These are phyloP conservation scores for Teunomyces aglyptinius DNA, from an alignment of 805 yeast species.

Conservation along the genomic window DNA sequence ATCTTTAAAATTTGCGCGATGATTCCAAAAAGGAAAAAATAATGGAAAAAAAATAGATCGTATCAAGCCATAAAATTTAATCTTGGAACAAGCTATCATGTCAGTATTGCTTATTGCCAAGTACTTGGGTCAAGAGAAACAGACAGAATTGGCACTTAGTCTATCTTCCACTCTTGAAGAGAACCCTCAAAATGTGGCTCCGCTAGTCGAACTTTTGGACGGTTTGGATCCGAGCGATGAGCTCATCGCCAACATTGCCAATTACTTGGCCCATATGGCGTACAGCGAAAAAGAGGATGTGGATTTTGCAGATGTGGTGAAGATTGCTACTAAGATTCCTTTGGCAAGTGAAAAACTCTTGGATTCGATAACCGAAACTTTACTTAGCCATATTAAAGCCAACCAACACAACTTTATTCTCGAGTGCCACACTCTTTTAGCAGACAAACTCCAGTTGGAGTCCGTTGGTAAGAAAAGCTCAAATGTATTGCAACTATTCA, in stretches of 20 bases:
- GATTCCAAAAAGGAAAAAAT: not conserved
- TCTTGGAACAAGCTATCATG: not conserved
- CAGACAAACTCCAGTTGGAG: not conserved
- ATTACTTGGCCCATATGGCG: conserved; percentile 2
- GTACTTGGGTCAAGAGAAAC: conserved; percentile 20
- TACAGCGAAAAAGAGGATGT: conserved; percentile 1
- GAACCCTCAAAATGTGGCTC: conserved; percentile 15
- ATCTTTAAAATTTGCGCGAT: no score
- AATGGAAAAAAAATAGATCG: not conserved
- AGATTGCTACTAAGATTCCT: conserved; percentile 16
- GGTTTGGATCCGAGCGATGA: conserved; percentile 8
- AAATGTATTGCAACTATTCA: conserved; percentile 20
- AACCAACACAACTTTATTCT: conserved; percentile 17
- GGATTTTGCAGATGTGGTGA: conserved; percentile 11
- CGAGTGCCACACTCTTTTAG: conserved; percentile 10
- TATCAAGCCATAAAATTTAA: not conserved
- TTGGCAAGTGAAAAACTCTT: conserved; percentile 14
- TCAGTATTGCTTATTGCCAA: conserved; percentile 21
- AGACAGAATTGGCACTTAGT: conserved; percentile 19
- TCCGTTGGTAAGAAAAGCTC: not conserved
- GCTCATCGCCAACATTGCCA: conserved; percentile 7
- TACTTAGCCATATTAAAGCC: conserved; percentile 5
- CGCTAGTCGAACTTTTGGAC: conserved; percentile 27
- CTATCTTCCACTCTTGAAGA: conserved; percentile 16
- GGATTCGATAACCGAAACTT: conserved; percentile 4